A percentile compares a stretch with the other conserved stretches of the same genome.
phyloP scores from a whole-genome alignment of 768 basidiomycete species.

The Podaxis rugospora region DNA sequence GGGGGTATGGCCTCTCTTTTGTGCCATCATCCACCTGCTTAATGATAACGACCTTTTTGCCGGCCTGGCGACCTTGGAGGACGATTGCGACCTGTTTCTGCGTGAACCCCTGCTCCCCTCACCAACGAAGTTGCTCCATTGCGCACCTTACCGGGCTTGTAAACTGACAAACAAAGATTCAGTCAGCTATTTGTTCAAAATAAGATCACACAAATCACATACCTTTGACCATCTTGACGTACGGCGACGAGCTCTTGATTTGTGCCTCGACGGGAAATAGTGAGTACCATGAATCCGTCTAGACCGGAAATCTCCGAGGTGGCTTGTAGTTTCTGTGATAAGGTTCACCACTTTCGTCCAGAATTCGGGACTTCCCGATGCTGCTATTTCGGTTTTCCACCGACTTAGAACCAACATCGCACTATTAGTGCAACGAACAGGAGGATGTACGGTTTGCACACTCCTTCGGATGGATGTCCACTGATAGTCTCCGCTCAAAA shows the following conservation, averaged over 20 bases:
- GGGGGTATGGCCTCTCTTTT: conserved; percentile 94
- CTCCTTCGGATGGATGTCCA: too few relatives aligned
- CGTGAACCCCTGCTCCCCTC: not conserved
- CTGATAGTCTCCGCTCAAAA: too few relatives aligned
- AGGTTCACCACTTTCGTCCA: conserved; percentile 22
- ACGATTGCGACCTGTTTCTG: conserved; percentile 82
- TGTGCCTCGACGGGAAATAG: conserved; percentile 23
- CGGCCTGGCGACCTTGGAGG: conserved; percentile 98
- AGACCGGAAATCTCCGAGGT: conserved; percentile 34
- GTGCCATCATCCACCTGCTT: conserved; percentile 97
- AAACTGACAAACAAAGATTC: conserved; percentile 46
- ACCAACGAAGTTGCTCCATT: not conserved
- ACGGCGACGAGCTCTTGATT: conserved; percentile 41
- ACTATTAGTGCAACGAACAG: too few relatives aligned
- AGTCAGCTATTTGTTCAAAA: conserved; percentile 12
- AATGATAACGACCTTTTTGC: conserved; percentile 99
- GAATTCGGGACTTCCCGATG: not conserved
- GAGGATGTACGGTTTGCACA: too few relatives aligned
- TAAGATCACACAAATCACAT: conserved; percentile 16
- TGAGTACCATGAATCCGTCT: conserved; percentile 20
- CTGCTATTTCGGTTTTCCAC: not conserved
- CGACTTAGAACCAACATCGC: too few relatives aligned
- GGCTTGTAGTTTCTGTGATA: conserved; percentile 37
- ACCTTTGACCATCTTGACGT: conserved; percentile 60
- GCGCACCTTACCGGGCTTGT: conserved; percentile 89